Evolutionary conservation across 805 yeast genomes (phyloP).

Genomic region (Starmerella stellata): DNA sequence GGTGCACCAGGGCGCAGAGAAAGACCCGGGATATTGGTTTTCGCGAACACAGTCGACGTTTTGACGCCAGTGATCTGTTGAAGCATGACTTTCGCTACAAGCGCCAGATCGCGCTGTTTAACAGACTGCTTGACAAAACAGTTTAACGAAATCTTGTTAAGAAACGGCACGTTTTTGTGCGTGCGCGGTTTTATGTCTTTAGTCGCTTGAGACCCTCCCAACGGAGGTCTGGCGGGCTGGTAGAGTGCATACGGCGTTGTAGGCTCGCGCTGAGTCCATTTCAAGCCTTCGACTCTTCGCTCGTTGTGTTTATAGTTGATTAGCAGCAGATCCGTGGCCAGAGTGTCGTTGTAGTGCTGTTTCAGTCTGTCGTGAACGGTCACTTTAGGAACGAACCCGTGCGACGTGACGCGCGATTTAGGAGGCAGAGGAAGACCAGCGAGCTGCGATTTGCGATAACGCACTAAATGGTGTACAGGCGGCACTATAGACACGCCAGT

Average conservation of each 20-base stretch:
- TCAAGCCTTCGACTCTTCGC: slow-evolving; percentile 34
- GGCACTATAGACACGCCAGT: slow-evolving; percentile 54
- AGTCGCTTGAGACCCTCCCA: slow-evolving; percentile 54
- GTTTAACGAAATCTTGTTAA: slow-evolving; percentile 51
- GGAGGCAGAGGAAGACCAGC: slow-evolving; percentile 55
- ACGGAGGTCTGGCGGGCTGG: slow-evolving; percentile 60
- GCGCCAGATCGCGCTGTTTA: slow-evolving; percentile 50
- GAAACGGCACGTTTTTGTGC: slow-evolving; percentile 52
- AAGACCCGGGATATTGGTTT: slow-evolving; percentile 70
- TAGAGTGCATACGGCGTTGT: slow-evolving; percentile 75
- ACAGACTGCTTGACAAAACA: slow-evolving; percentile 49
- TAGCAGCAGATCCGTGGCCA: slow-evolving; percentile 60
- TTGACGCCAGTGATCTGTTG: slow-evolving; percentile 90
- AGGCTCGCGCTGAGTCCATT: slow-evolving; percentile 70
- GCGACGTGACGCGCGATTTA: slow-evolving; percentile 60
- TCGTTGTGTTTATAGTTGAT: slow-evolving; percentile 52
- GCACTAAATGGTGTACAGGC: slow-evolving; percentile 83
- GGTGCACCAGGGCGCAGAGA: slow-evolving; percentile 69
- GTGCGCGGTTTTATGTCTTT: slow-evolving; percentile 54
- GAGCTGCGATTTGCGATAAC: slow-evolving; percentile 51
- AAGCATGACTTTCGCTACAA: slow-evolving; percentile 58
- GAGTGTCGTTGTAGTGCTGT: slow-evolving; percentile 57
- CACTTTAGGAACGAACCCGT: slow-evolving; percentile 54
- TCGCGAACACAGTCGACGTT: slow-evolving; percentile 55
- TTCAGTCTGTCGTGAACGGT: slow-evolving; percentile 64